Evolutionary conservation across 2,329 filamentous ascomycete genomes (phyloP).

Genomic region (Fusarium stilboides): DNA sequence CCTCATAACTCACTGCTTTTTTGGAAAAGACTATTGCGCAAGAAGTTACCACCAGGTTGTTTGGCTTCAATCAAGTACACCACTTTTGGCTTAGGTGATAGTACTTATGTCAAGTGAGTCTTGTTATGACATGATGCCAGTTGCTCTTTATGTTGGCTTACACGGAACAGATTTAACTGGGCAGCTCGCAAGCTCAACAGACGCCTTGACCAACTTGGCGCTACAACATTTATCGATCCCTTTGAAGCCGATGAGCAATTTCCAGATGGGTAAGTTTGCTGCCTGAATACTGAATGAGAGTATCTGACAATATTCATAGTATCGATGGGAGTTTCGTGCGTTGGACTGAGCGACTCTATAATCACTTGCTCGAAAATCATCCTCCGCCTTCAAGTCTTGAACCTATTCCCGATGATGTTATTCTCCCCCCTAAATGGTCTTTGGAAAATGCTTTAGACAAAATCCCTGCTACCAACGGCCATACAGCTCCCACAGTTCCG

Average conservation of each 20-base stretch:
- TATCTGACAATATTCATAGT: slow-evolving; percentile 60
- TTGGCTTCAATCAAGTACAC: slow-evolving; percentile 80
- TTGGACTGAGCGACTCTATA: slow-evolving; percentile 80
- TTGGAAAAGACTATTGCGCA: slow-evolving; percentile 88
- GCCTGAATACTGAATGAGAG: rapidly evolving
- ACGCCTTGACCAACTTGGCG: slow-evolving; percentile 86
- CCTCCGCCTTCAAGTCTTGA: slow-evolving; percentile 77
- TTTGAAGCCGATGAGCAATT: slow-evolving; percentile 96
- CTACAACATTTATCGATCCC: slow-evolving; percentile 79
- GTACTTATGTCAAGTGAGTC: slow-evolving; percentile 88
- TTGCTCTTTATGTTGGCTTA: slow-evolving; percentile 3
- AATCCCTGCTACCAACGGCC: slow-evolving; percentile 23
- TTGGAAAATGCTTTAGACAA: slow-evolving; percentile 42
- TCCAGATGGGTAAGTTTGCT: slow-evolving; percentile 81
- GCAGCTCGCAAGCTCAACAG: slow-evolving; percentile 90
- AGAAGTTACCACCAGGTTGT: slow-evolving; percentile 80
- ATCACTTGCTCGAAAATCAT: slow-evolving; percentile 75
- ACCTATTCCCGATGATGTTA: slow-evolving; percentile 81
- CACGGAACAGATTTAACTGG: slow-evolving; percentile 83
- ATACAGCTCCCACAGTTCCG: slow-evolving; percentile 22
- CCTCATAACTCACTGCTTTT: slow-evolving; percentile 86
- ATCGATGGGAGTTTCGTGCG: slow-evolving; percentile 86
- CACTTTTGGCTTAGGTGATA: slow-evolving; percentile 93
- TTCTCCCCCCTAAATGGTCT: slow-evolving; percentile 80
- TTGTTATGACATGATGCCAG: not conserved